Conservation (phyloP, 148 eudicot species). For the Nyssa sinensis region DNA sequence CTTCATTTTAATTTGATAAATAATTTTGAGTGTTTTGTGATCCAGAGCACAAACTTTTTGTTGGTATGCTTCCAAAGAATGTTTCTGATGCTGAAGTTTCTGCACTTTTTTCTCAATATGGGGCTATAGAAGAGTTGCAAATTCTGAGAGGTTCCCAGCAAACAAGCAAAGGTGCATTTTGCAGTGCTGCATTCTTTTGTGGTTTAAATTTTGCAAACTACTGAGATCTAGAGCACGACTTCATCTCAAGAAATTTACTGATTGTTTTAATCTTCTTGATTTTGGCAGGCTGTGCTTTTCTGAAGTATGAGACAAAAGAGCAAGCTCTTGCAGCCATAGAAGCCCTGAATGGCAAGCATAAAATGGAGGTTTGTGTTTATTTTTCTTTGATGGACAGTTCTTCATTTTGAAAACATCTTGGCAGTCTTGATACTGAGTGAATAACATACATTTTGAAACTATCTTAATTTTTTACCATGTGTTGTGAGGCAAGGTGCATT, state of each 20-base stretch:
- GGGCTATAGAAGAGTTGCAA: conserved; percentile 82
- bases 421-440: too few species aligned
- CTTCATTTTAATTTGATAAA: conserved; percentile 2
- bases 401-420: neutral
- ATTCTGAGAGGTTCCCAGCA: conserved; percentile 90
- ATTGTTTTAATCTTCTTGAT: conserved; percentile 1
- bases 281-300: conserved; percentile 84
- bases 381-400: conserved; percentile 6
- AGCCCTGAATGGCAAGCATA: conserved; percentile 82
- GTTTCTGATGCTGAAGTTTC: conserved; percentile 86
- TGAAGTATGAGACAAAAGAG: conserved; percentile 92
- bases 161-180: conserved; percentile 85
- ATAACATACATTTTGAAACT: too few species aligned
- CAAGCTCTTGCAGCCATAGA: conserved; percentile 96
- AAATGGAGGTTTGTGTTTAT: conserved; percentile 75
- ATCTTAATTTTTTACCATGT: too few species aligned
- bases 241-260: conserved; percentile 9
- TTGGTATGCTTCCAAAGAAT: conserved; percentile 99
- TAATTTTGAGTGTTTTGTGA: conserved; percentile 17
- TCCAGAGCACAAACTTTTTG: conserved; percentile 93
- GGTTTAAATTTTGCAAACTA: neutral
- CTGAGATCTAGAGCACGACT: neutral
- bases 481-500: neutral
- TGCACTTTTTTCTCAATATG: conserved; percentile 83
- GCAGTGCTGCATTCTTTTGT: neutral